Conservation (phyloP, 768 basidiomycete species). For the Kwoniella shandongensis region DNA sequence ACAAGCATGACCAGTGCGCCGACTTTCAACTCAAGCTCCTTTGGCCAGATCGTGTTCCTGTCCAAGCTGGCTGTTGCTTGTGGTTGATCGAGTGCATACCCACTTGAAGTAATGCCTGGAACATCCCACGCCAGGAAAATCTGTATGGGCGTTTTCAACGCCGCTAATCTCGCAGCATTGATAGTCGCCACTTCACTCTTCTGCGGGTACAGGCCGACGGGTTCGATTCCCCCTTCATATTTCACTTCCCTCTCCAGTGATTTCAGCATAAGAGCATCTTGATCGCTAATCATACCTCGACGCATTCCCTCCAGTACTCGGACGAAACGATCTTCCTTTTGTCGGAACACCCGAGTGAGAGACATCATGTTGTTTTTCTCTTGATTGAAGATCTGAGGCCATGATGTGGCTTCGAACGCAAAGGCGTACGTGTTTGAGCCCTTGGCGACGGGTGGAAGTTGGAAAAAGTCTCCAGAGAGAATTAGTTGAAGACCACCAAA, state of each 20-base stretch:
- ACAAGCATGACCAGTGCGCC: conserved; percentile 48
- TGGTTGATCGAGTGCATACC: conserved; percentile 15
- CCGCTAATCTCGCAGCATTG: conserved; percentile 30
- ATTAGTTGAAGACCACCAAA: conserved; percentile 54
- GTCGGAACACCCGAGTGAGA: conserved; percentile 51
- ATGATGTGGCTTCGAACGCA: conserved; percentile 52
- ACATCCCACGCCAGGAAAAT: conserved; percentile 25
- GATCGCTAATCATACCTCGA: conserved; percentile 34
- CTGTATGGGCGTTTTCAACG: conserved; percentile 18
- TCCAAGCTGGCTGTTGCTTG: conserved; percentile 34
- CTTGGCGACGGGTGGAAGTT: conserved; percentile 53
- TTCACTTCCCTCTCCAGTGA: conserved; percentile 29
- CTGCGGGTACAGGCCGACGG: conserved; percentile 40
- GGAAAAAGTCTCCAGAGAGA: conserved; percentile 56
- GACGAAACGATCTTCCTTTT: conserved; percentile 49
- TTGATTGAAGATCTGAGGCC: conserved; percentile 35
- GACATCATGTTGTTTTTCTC: conserved; percentile 32
- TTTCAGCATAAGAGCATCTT: conserved; percentile 28
- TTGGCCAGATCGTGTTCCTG: conserved; percentile 33
- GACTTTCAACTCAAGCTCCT: conserved; percentile 30
- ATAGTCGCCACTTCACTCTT: conserved; percentile 36
- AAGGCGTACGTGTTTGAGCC: conserved; percentile 25
- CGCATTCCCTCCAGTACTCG: conserved; percentile 50
- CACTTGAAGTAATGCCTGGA: conserved; percentile 35
- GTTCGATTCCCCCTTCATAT: conserved; percentile 42